Evolutionary conservation across 805 yeast species (phyloP).

Genomic region (Nakazawaea peltata): DNA sequence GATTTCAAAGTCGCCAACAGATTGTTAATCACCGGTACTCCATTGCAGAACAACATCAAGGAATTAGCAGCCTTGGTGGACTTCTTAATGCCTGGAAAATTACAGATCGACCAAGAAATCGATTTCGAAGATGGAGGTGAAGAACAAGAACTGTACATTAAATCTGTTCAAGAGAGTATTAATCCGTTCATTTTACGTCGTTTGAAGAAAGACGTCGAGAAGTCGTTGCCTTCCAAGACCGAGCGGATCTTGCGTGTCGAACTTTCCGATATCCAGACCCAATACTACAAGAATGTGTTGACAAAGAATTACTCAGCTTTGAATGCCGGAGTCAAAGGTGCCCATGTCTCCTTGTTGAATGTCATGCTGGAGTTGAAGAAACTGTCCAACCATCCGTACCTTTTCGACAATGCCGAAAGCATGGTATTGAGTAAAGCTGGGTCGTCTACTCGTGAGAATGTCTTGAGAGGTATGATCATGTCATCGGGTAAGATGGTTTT

Average conservation of each 20-base stretch:
- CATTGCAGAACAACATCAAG: slow-evolving; percentile 89
- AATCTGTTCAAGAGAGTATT: slow-evolving; percentile 73
- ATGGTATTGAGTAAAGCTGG: slow-evolving; percentile 61
- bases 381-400: slow-evolving; percentile 94
- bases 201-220: slow-evolving; percentile 94
- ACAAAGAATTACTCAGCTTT: slow-evolving; percentile 89
- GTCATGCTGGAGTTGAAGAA: slow-evolving; percentile 94
- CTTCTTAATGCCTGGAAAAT: slow-evolving; percentile 92
- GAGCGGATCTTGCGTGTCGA: slow-evolving; percentile 95
- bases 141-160: slow-evolving; percentile 82
- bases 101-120: slow-evolving; percentile 86
- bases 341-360: slow-evolving; percentile 81
- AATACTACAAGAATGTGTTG: slow-evolving; percentile 87
- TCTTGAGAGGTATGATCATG: slow-evolving; percentile 89
- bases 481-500: slow-evolving; percentile 98
- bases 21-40: slow-evolving; percentile 93
- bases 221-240: slow-evolving; percentile 90
- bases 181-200: slow-evolving; percentile 92
- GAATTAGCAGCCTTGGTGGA: slow-evolving; percentile 93
- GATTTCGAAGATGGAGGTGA: slow-evolving; percentile 87
- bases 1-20: slow-evolving; percentile 81
- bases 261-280: slow-evolving; percentile 89
- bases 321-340: slow-evolving; percentile 71
- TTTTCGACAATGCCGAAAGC: slow-evolving; percentile 90
- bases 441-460: slow-evolving; percentile 60